Conservation (phyloP, 2,329 filamentous ascomycete genomes). For the Colletotrichum liaoningense region DNA sequence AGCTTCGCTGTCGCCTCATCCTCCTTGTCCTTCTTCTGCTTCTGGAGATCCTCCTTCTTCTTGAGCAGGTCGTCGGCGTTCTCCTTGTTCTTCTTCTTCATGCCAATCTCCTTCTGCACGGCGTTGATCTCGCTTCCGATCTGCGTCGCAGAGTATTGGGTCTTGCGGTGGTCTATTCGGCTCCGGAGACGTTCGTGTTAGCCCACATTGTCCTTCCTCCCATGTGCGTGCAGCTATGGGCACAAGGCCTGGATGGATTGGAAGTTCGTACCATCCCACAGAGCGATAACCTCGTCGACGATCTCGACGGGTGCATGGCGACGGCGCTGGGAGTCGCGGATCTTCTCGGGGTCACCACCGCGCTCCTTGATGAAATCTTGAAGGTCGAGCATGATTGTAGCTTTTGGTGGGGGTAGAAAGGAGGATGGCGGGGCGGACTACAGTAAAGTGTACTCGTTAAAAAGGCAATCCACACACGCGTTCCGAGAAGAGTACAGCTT, state of each 20-base stretch:
- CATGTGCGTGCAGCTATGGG: conserved; percentile 7
- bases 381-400: conserved; percentile 74
- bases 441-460: neutral
- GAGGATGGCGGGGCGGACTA: conserved; percentile 6
- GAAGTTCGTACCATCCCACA: conserved; percentile 62
- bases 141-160: conserved; percentile 82
- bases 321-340: conserved; percentile 89
- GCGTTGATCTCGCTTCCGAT: conserved; percentile 88
- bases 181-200: neutral
- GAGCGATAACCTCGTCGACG: conserved; percentile 89
- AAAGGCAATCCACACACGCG: neutral
- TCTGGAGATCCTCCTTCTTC: conserved; percentile 81
- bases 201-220: neutral
- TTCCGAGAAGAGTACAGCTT: neutral
- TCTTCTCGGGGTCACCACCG: conserved; percentile 90
- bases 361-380: conserved; percentile 86
- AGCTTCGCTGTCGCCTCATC: conserved; percentile 78
- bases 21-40: conserved; percentile 84
- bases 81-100: conserved; percentile 96
- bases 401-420: conserved; percentile 15
- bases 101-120: conserved; percentile 88
- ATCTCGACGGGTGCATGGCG: conserved; percentile 83
- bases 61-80: conserved; percentile 83
- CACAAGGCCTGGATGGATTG: conserved; percentile 72
- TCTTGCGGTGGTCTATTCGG: conserved; percentile 48